phyloP scores from a whole-genome alignment of 1,284 basidiomycete species.

The Rhodotorula mucilaginosa region DNA sequence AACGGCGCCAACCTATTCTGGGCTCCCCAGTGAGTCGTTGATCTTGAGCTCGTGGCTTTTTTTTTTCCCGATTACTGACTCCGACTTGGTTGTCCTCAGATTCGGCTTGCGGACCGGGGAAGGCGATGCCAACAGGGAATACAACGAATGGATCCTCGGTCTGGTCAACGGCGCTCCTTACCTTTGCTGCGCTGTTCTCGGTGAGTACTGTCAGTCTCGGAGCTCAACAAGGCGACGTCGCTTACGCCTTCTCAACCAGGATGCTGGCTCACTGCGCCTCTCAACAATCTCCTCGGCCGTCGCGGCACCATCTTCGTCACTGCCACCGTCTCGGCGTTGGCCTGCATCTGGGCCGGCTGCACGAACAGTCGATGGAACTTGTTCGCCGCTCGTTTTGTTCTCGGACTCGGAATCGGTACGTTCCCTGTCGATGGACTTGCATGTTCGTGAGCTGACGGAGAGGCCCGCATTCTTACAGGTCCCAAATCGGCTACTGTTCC shows the following conservation, averaged over 20 bases:
- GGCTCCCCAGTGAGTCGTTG: neutral
- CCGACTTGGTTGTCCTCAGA: neutral
- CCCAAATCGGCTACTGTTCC: constrained; percentile 48
- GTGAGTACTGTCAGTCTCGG: constrained; percentile 25
- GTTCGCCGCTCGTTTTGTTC: constrained; percentile 48
- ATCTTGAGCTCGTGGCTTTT: no score
- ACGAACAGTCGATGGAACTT: constrained; percentile 58
- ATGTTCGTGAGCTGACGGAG: no score
- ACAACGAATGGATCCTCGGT: constrained; percentile 24
- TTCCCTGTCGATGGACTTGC: constrained; percentile 41
- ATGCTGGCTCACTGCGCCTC: constrained; percentile 49
- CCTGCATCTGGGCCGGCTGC: constrained; percentile 62
- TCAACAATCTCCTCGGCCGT: constrained; percentile 55
- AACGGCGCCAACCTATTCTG: constrained; percentile 46
- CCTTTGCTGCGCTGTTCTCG: constrained; percentile 46
- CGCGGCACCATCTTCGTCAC: constrained; percentile 69
- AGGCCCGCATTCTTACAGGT: no score
- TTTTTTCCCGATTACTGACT: neutral
- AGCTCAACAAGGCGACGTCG: neutral
- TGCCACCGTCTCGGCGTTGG: constrained; percentile 56
- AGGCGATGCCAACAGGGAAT: neutral
- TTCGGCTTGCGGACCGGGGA: constrained; percentile 26
- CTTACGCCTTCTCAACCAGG: constrained; percentile 44
- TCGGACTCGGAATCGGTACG: constrained; percentile 51
- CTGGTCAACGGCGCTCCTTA: constrained; percentile 41